phyloP scores from a whole-genome alignment of 345 rosid species.

The Ceriops decandra region DNA sequence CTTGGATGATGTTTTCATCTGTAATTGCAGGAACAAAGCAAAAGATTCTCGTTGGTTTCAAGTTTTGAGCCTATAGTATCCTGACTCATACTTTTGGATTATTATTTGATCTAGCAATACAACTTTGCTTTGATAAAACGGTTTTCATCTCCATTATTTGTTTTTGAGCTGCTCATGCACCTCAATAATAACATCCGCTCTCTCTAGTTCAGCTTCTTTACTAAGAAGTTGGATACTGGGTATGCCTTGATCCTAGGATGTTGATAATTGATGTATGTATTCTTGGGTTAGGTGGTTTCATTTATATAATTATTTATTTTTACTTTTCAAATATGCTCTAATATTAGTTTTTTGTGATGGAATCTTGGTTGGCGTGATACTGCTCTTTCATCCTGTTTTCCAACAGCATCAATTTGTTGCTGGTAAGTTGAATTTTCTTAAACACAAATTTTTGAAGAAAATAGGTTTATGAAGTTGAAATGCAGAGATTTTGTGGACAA shows the following conservation, averaged over 20 bases:
- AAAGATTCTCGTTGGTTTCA: background rate
- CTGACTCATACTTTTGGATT: no score
- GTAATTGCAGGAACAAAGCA: background rate
- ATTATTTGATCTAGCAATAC: background rate
- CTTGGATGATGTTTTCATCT: background rate
- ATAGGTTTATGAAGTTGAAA: background rate
- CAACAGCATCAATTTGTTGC: constrained; percentile 95
- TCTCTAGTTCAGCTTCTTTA: background rate
- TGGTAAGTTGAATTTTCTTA: constrained; percentile 46
- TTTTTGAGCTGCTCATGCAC: background rate
- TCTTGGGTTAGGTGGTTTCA: background rate
- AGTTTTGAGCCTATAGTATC: background rate
- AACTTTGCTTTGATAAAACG: background rate
- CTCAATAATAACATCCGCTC: background rate
- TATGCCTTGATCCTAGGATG: background rate
- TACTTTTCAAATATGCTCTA: constrained; percentile 23
- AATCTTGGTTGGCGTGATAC: constrained; percentile 33
- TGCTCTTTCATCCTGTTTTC: constrained; percentile 20
- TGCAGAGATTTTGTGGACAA: background rate
- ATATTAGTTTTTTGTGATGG: constrained; percentile 30
- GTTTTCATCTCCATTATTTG: background rate
- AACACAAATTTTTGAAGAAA: background rate
- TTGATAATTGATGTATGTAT: background rate
- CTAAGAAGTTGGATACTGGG: background rate
- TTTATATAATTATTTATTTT: background rate